Conservation (phyloP, 495 filamentous ascomycete genomes). For the Penicillium longicatenatum region DNA sequence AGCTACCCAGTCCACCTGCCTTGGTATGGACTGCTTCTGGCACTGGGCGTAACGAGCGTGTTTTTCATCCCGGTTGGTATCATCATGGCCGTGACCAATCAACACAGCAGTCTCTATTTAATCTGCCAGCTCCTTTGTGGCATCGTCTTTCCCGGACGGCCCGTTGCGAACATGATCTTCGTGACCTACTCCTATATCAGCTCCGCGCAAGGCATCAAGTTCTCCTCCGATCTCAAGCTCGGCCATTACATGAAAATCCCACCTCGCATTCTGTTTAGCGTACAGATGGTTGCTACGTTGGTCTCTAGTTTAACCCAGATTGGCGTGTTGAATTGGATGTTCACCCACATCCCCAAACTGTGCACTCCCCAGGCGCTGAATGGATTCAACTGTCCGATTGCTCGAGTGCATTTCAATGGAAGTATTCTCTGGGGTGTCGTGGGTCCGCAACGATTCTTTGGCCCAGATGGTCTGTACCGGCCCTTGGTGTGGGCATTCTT, state of each 20-base stretch:
- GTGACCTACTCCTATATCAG: conserved; percentile 73
- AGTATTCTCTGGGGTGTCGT: conserved; percentile 89
- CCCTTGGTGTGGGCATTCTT: conserved; percentile 68
- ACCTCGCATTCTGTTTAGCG: conserved; percentile 69
- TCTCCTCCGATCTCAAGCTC: conserved; percentile 59
- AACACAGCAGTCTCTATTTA: conserved; percentile 75
- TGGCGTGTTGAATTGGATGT: conserved; percentile 87
- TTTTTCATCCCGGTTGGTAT: conserved; percentile 86
- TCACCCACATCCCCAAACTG: conserved; percentile 69
- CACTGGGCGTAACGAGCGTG: conserved; percentile 63
- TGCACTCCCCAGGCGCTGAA: conserved; percentile 79
- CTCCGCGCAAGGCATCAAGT: conserved; percentile 53
- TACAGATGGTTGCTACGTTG: conserved; percentile 80
- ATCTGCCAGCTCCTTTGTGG: conserved; percentile 80
- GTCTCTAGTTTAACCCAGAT: conserved; percentile 81
- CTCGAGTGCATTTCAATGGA: conserved; percentile 87
- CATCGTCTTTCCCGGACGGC: conserved; percentile 74
- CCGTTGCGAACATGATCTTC: conserved; percentile 89
- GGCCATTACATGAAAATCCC: conserved; percentile 96
- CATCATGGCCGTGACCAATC: conserved; percentile 86
- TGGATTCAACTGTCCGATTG: conserved; percentile 85
- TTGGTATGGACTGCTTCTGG: conserved; percentile 79
- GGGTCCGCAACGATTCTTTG: conserved; percentile 73
- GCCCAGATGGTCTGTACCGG: conserved; percentile 65
- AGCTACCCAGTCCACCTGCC: conserved; percentile 69